Evolutionary conservation across 345 rosid genomes (phyloP).

Genomic region (Brassica rapa): DNA sequence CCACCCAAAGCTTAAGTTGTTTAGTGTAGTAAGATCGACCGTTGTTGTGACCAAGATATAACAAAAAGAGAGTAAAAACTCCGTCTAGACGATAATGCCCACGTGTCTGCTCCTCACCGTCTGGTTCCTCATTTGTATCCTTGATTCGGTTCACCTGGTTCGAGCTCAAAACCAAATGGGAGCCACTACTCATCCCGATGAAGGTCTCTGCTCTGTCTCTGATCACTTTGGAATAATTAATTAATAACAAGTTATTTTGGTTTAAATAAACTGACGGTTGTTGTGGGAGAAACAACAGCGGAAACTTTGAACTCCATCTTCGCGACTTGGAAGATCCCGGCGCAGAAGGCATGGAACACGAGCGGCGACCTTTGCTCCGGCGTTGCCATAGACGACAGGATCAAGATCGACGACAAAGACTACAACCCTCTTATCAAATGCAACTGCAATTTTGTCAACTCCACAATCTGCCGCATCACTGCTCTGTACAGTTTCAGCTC

Average conservation of each 20-base stretch:
- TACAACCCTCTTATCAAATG: constrained; percentile 60
- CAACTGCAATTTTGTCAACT: constrained; percentile 40
- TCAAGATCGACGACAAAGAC: background rate
- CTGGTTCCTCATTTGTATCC: constrained; percentile 27
- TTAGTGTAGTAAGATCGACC: background rate
- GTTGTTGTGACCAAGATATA: background rate
- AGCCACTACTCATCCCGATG: constrained; percentile 29
- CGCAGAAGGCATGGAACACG: constrained; percentile 45
- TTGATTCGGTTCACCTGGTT: constrained; percentile 13
- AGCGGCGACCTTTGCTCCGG: constrained; percentile 63
- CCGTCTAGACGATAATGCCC: background rate
- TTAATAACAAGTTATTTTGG: background rate
- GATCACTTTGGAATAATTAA: background rate
- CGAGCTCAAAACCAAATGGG: constrained; percentile 29
- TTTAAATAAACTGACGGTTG: background rate
- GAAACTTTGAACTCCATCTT: constrained; percentile 33
- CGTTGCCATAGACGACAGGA: constrained; percentile 31
- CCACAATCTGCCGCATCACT: constrained; percentile 41
- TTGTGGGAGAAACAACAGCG: constrained; percentile 17
- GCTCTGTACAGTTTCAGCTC: constrained; percentile 12
- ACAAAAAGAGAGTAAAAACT: background rate
- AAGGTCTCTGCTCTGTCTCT: constrained; percentile 13
- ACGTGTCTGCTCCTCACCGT: constrained; percentile 4
- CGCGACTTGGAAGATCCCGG: constrained; percentile 12
- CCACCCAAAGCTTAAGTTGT: background rate